Percentiles rank a stretch among this genome's conserved stretches.
Conservation (phyloP, 208 protist genomes). For the Angomonas ambiguus region DNA sequence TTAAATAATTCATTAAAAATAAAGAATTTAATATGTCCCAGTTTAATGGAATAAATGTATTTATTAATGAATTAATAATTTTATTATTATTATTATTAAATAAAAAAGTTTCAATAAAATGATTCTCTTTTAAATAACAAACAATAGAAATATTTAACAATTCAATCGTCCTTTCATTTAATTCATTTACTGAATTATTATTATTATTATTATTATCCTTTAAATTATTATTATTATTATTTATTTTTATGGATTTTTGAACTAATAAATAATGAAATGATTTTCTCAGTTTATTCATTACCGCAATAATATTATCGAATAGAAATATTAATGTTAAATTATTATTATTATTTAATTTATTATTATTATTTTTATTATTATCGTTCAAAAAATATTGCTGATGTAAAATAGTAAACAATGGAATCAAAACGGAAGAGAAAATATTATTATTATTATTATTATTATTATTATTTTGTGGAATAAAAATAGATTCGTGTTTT, state of each 20-base stretch:
- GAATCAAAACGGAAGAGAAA: background rate
- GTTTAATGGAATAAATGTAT: too few species aligned
- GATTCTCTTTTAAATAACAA: background rate
- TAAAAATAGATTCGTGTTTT: too few species aligned
- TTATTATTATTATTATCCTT: conserved; percentile 1
- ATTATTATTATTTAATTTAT: background rate
- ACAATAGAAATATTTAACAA: background rate
- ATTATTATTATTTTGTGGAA: background rate
- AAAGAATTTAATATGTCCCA: background rate
- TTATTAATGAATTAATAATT: too few species aligned
- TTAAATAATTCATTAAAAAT: background rate
- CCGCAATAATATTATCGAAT: background rate
- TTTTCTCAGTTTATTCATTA: background rate
- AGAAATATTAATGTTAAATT: conserved; percentile 2
- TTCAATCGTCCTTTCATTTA: too few species aligned
- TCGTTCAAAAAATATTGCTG: background rate
- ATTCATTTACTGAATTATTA: too few species aligned
- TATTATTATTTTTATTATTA: conserved; percentile 4
- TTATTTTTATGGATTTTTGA: background rate
- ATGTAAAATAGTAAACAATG: background rate
- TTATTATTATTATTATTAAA: background rate
- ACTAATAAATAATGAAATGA: background rate
- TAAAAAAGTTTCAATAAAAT: background rate
- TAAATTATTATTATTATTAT: conserved; percentile 2
- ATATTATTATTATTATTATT: background rate